Percentiles rank a stretch among this genome's conserved stretches.
Conservation (phyloP, 306 rosid species). For the Corylus americana region DNA sequence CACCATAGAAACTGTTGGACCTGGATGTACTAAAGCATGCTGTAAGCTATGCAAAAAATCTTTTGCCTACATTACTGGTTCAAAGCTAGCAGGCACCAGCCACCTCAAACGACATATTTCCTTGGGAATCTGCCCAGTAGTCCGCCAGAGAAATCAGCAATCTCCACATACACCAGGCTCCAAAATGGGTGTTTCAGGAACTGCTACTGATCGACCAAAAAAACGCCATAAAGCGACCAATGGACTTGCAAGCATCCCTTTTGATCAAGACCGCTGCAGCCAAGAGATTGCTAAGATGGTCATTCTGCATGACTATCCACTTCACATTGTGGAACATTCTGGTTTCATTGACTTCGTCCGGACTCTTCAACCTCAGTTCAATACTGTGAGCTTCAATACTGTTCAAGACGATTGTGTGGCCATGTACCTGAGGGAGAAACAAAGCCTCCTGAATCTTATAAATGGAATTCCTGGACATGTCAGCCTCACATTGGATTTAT, state of each 20-base stretch:
- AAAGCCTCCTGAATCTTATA: slow-evolving; percentile 58
- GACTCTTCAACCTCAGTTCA: slow-evolving; percentile 80
- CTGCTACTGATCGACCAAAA: slow-evolving; percentile 46
- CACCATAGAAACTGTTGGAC: slow-evolving; percentile 60
- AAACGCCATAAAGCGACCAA: slow-evolving; percentile 50
- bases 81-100: slow-evolving; percentile 85
- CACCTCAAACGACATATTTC: slow-evolving; percentile 80
- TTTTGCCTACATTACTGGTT: slow-evolving; percentile 75
- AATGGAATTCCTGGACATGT: slow-evolving; percentile 70
- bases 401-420: slow-evolving; percentile 60
- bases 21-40: slow-evolving; percentile 63
- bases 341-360: slow-evolving; percentile 66
- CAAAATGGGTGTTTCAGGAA: slow-evolving; percentile 31
- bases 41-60: slow-evolving; percentile 79
- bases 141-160: slow-evolving; percentile 55
- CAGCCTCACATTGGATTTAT: slow-evolving; percentile 73
- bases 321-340: slow-evolving; percentile 72
- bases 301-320: slow-evolving; percentile 86
- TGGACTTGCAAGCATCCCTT: slow-evolving; percentile 38
- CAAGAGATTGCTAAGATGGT: slow-evolving; percentile 77
- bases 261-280: slow-evolving; percentile 69
- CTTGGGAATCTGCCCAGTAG: slow-evolving; percentile 70
- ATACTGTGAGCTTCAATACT: slow-evolving; percentile 34
- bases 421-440: slow-evolving; percentile 63
- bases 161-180: slow-evolving; percentile 27